Conservation (phyloP, 2,329 filamentous ascomycete species). For the Decorospora gaudefroyi region DNA sequence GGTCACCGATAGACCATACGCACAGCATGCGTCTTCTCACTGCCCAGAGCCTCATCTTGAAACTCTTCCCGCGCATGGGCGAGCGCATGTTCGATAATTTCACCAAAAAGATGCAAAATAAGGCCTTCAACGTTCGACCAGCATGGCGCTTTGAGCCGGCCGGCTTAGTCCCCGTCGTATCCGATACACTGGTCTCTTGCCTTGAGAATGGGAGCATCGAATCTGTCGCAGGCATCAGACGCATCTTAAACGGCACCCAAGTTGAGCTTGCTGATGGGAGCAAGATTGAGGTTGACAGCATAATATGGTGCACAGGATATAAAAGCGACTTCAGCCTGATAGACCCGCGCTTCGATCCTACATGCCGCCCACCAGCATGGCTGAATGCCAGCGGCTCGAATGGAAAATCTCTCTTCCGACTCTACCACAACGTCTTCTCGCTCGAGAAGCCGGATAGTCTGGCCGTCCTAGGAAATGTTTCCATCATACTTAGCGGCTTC, state of each 20-base stretch:
- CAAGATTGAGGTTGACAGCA: slow-evolving; percentile 37
- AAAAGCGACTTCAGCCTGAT: slow-evolving; percentile 35
- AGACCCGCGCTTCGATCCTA: slow-evolving; percentile 28
- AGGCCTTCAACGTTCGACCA: slow-evolving; percentile 27
- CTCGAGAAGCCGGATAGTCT: slow-evolving; percentile 51
- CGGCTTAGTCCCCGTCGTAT: slow-evolving; percentile 28
- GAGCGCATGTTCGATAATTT: slow-evolving; percentile 24
- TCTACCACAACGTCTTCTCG: slow-evolving; percentile 56
- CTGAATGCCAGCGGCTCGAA: slow-evolving; percentile 25
- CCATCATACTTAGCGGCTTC: slow-evolving; percentile 44
- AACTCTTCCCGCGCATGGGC: slow-evolving; percentile 21
- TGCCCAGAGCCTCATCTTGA: slow-evolving; percentile 16
- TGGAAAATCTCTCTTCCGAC: slow-evolving; percentile 41
- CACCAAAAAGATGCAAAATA: slow-evolving; percentile 26
- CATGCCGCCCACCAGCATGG: slow-evolving; percentile 21
- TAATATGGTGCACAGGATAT: slow-evolving; percentile 49
- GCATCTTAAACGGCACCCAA: slow-evolving; percentile 8
- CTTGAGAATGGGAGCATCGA: slow-evolving; percentile 23
- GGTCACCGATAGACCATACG: slow-evolving; percentile 21
- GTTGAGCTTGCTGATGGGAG: slow-evolving; percentile 42
- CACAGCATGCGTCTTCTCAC: slow-evolving; percentile 21
- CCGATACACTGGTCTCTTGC: slow-evolving; percentile 19
- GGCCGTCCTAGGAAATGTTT: slow-evolving; percentile 49
- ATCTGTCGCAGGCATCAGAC: slow-evolving; percentile 24
- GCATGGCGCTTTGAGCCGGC: slow-evolving; percentile 32